Conservation (phyloP, 83 land plant genomes). For the Picea abies region DNA sequence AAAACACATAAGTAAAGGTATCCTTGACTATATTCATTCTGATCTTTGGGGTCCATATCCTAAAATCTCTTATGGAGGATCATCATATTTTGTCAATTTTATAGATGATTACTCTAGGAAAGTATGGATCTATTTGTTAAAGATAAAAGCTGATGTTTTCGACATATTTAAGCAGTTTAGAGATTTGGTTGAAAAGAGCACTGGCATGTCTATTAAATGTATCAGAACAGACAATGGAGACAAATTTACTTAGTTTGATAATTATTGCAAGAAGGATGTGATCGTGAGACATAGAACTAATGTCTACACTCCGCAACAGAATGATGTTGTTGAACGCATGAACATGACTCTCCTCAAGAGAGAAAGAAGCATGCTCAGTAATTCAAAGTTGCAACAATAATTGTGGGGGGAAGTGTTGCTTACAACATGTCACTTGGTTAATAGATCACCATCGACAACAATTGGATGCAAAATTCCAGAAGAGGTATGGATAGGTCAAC, state of each 20-base stretch:
- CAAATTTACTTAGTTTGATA: too few species aligned
- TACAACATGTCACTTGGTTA: not conserved
- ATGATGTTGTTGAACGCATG: slow-evolving; percentile 19
- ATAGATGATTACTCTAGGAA: too few species aligned
- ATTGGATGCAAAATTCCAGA: not conserved
- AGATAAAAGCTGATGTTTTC: too few species aligned
- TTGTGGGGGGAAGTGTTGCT: slow-evolving; percentile 13
- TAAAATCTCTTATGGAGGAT: too few species aligned
- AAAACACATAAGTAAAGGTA: too few species aligned
- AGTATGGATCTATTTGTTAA: too few species aligned
- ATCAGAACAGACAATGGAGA: not conserved
- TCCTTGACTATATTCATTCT: too few species aligned
- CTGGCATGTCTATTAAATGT: too few species aligned
- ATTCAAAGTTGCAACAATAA: not conserved
- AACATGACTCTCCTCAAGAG: slow-evolving; percentile 19
- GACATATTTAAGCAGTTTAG: too few species aligned
- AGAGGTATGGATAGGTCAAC: slow-evolving; percentile 1
- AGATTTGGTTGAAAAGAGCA: too few species aligned
- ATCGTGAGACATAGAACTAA: not conserved
- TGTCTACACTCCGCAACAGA: slow-evolving; percentile 18
- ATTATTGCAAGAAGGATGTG: slow-evolving; percentile 11
- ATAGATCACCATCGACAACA: not conserved
- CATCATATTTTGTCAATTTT: too few species aligned
- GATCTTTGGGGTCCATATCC: too few species aligned
- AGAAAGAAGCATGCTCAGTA: slow-evolving; percentile 4